These are phyloP conservation scores for Priceomyces carsonii DNA, from an alignment of 805 yeast species.

Conservation along the genomic window DNA sequence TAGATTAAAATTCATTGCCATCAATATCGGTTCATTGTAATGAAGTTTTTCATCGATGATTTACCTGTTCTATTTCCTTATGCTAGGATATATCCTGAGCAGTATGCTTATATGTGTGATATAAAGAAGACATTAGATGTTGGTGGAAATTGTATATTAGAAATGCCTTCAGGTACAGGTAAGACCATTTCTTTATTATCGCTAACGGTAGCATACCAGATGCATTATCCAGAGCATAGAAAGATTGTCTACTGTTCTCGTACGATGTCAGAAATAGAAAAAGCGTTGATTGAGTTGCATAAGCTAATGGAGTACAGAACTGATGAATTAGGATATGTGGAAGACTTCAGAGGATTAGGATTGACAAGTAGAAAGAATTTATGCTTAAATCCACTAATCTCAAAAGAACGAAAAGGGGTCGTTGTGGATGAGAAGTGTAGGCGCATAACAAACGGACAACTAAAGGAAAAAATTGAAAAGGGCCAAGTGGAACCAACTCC, in stretches of 20 bases:
- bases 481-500: conserved; percentile 46
- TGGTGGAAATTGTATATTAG: conserved; percentile 94
- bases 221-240: conserved; percentile 91
- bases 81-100: conserved; percentile 96
- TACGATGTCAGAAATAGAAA: conserved; percentile 99
- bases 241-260: conserved; percentile 97
- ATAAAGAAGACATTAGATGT: conserved; percentile 91
- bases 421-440: conserved; percentile 97
- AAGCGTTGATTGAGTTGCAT: conserved; percentile 89
- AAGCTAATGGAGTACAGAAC: conserved; percentile 85
- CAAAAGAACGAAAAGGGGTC: conserved; percentile 85
- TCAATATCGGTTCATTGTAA: too few species aligned
- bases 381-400: conserved; percentile 85
- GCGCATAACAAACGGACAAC: conserved; percentile 88
- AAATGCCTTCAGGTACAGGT: conserved; percentile 99
- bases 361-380: conserved; percentile 91
- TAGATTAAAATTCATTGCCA: too few species aligned
- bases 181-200: conserved; percentile 92
- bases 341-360: conserved; percentile 93
- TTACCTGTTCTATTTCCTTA: conserved; percentile 94
- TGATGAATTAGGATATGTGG: conserved; percentile 78
- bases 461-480: conserved; percentile 61
- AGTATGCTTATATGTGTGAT: conserved; percentile 96
- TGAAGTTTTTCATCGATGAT: conserved; percentile 91
- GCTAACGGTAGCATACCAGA: conserved; percentile 91